phyloP scores from a whole-genome alignment of 495 filamentous ascomycete genomes.

The Symbiotaphrina buchneri region DNA sequence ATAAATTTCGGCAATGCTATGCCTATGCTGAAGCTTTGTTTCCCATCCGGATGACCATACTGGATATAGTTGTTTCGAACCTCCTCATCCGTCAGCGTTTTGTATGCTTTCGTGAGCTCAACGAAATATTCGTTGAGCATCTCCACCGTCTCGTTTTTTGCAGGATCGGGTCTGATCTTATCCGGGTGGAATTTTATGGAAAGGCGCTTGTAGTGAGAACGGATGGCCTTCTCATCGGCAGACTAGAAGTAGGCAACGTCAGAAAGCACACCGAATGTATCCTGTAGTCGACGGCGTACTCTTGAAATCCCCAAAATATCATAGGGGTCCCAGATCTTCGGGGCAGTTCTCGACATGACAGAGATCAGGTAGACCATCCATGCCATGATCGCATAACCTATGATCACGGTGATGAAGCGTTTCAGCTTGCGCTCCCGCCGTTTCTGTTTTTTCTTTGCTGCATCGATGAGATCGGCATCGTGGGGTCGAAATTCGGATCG shows the following conservation, averaged over 20 bases:
- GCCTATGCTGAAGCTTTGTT: slow-evolving; percentile 93
- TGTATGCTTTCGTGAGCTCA: slow-evolving; percentile 90
- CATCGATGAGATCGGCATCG: slow-evolving; percentile 64
- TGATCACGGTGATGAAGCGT: slow-evolving; percentile 49
- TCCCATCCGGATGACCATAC: slow-evolving; percentile 91
- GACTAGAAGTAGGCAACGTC: slow-evolving; percentile 23
- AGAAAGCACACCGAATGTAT: slow-evolving; percentile 3
- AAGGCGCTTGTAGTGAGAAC: slow-evolving; percentile 64
- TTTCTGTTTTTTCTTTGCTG: slow-evolving; percentile 69
- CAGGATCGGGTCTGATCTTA: slow-evolving; percentile 59
- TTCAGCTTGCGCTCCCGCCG: slow-evolving; percentile 78
- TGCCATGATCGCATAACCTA: slow-evolving; percentile 68
- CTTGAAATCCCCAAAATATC: slow-evolving; percentile 71
- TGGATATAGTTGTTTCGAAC: slow-evolving; percentile 89
- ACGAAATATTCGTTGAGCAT: slow-evolving; percentile 71
- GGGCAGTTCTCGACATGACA: slow-evolving; percentile 44
- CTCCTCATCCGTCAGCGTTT: slow-evolving; percentile 90
- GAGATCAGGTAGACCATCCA: slow-evolving; percentile 84
- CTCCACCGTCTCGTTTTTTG: slow-evolving; percentile 78
- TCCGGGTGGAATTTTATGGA: slow-evolving; percentile 82
- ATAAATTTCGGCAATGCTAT: slow-evolving; percentile 91
- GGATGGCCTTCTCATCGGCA: slow-evolving; percentile 73
- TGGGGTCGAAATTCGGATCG: slow-evolving; percentile 58
- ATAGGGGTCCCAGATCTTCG: slow-evolving; percentile 91
- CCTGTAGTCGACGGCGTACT: slow-evolving; percentile 20